A percentile compares a stretch with the other conserved stretches of the same genome.
These are phyloP conservation scores for Rhizopogon sp. DNA, from an alignment of 768 basidiomycete genomes.

Conservation along the genomic window DNA sequence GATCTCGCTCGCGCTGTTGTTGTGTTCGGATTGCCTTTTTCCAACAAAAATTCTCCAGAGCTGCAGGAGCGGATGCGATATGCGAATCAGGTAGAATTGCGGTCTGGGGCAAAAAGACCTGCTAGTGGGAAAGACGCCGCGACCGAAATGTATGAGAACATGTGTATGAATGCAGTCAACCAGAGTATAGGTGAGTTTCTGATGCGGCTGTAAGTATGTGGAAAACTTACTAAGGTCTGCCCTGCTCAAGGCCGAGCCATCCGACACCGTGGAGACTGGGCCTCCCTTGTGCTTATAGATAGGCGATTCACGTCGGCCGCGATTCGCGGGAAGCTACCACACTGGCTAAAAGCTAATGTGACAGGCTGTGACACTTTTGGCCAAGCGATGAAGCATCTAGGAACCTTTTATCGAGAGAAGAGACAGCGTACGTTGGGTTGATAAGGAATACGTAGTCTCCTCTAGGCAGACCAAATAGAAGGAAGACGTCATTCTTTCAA, in stretches of 20 bases:
- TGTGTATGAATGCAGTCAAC: slow-evolving; percentile 94
- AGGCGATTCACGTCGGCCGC: slow-evolving; percentile 65
- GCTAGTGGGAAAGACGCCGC: slow-evolving; percentile 58
- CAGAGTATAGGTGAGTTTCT: slow-evolving; percentile 77
- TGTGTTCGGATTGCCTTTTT: slow-evolving; percentile 88
- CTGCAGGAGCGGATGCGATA: slow-evolving; percentile 90
- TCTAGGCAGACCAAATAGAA: too few relatives aligned
- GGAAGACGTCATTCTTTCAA: too few relatives aligned
- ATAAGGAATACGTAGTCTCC: neutral
- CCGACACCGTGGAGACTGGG: slow-evolving; percentile 89
- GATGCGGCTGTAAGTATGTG: neutral
- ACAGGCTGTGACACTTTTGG: slow-evolving; percentile 63
- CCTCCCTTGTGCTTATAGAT: slow-evolving; percentile 84
- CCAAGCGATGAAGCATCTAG: slow-evolving; percentile 62
- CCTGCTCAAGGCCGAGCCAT: slow-evolving; percentile 75
- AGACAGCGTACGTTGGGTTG: slow-evolving; percentile 13
- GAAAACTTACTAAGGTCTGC: slow-evolving; percentile 1
- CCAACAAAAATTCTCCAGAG: slow-evolving; percentile 88
- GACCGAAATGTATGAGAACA: slow-evolving; percentile 82
- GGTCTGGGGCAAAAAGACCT: slow-evolving; percentile 27
- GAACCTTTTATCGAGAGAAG: slow-evolving; percentile 64
- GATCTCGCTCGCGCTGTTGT: slow-evolving; percentile 82
- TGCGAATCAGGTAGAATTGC: slow-evolving; percentile 58
- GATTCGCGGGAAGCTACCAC: slow-evolving; percentile 79
- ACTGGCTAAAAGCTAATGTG: slow-evolving; percentile 76